A percentile compares a stretch with the other conserved stretches of the same genome.
Conservation (phyloP, 805 yeast species). For the Teunomyces pallodes region DNA sequence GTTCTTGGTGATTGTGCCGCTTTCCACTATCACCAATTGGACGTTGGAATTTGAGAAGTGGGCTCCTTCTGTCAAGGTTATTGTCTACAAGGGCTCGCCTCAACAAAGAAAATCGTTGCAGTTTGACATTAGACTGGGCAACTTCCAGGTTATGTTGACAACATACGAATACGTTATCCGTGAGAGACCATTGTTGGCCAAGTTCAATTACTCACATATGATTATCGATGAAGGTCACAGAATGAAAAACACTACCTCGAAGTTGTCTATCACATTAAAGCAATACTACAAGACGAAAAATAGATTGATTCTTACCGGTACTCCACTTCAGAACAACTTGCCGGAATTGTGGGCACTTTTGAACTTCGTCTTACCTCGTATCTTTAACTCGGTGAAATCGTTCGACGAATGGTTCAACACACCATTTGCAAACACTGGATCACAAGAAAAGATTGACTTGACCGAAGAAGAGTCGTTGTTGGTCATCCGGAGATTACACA, state of each 20-base stretch:
- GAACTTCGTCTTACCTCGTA: conserved; percentile 78
- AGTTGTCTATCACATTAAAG: conserved; percentile 67
- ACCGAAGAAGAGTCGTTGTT: conserved; percentile 84
- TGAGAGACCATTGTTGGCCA: conserved; percentile 67
- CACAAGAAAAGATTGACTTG: conserved; percentile 74
- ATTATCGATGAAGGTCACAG: conserved; percentile 90
- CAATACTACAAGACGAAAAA: conserved; percentile 72
- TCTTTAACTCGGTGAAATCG: conserved; percentile 81
- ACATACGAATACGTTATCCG: conserved; percentile 80
- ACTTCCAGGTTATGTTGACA: conserved; percentile 73
- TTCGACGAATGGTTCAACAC: conserved; percentile 91
- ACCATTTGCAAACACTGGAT: conserved; percentile 82
- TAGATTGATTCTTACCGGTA: conserved; percentile 81
- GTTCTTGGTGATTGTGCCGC: conserved; percentile 76
- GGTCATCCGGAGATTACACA: conserved; percentile 81
- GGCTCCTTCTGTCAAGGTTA: conserved; percentile 76
- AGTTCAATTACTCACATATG: conserved; percentile 80
- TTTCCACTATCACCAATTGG: conserved; percentile 85
- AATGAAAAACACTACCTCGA: conserved; percentile 78
- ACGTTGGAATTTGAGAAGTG: conserved; percentile 81
- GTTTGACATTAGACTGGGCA: conserved; percentile 60
- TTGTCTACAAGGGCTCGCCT: conserved; percentile 78
- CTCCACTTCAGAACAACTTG: conserved; percentile 80
- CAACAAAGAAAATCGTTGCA: conserved; percentile 66
- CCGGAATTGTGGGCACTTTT: conserved; percentile 86